Conservation (phyloP, 768 basidiomycete species). For the Lactarius sp. region DNA sequence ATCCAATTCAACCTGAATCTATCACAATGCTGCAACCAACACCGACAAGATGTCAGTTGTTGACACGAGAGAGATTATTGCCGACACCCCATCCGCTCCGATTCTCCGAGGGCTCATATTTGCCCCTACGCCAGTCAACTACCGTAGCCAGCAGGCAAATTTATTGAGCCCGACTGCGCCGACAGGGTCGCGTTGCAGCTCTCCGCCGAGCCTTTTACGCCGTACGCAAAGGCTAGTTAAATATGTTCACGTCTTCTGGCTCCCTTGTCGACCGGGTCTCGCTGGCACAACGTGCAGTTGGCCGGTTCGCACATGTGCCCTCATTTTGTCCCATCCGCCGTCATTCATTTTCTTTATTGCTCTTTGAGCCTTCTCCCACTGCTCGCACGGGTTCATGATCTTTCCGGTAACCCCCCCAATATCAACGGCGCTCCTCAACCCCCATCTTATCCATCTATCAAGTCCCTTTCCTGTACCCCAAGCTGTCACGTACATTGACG, state of each 20-base stretch:
- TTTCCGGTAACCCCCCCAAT: not conserved
- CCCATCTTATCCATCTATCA: not conserved
- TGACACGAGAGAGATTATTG: too few species aligned
- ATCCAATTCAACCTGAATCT: too few species aligned
- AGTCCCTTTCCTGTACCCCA: not conserved
- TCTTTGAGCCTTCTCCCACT: too few species aligned
- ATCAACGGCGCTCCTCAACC: too few species aligned
- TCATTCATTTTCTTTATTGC: not conserved
- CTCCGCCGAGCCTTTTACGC: constrained; percentile 15
- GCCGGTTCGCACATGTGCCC: not conserved
- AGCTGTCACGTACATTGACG: not conserved
- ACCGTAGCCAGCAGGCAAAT: not conserved
- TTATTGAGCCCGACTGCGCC: constrained; percentile 1
- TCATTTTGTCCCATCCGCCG: too few species aligned
- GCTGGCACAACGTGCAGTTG: not conserved
- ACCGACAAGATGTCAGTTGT: too few species aligned
- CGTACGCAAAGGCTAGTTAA: not conserved
- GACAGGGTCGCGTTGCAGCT: not conserved
- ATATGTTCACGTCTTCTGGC: too few species aligned
- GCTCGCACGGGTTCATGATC: not conserved
- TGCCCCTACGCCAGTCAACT: too few species aligned
- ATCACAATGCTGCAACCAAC: too few species aligned
- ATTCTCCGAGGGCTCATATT: not conserved
- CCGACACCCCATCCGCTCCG: not conserved
- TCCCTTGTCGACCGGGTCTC: not conserved